Evolutionary conservation across 139 green algal species (phyloP).

Genomic region (Chlorella sorokiniana): DNA sequence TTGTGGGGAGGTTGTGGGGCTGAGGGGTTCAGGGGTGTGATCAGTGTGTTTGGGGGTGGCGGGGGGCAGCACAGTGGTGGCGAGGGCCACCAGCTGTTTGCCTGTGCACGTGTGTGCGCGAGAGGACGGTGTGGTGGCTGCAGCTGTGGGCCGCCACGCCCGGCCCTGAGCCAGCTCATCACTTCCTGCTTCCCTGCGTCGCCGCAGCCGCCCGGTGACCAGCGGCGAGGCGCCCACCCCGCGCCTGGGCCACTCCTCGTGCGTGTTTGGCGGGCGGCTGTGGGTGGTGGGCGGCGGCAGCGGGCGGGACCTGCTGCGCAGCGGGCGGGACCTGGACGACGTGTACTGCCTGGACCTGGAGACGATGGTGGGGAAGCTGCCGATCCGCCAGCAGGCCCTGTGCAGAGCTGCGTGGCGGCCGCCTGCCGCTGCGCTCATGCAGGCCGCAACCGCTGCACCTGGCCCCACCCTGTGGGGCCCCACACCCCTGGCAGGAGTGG

Average conservation of each 20-base stretch:
- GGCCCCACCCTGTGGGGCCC: neutral
- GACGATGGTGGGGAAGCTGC: conserved; percentile 1
- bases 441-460: neutral
- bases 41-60: no score
- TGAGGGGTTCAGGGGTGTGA: neutral
- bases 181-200: neutral
- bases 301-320: conserved; percentile 18
- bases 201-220: neutral
- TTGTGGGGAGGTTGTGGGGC: no score
- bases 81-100: no score
- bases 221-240: neutral
- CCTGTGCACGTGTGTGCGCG: no score
- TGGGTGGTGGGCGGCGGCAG: conserved; percentile 30
- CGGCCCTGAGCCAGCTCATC: neutral
- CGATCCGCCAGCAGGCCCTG: neutral
- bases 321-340: neutral
- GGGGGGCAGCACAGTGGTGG: no score
- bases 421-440: neutral
- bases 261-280: neutral
- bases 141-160: neutral
- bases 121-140: no score
- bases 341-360: conserved; percentile 15
- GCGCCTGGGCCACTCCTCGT: conserved; percentile 17
- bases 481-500: conserved; percentile 11
- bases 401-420: neutral